Conservation (phyloP, 768 basidiomycete species). For the Boletus eberwhitei region DNA sequence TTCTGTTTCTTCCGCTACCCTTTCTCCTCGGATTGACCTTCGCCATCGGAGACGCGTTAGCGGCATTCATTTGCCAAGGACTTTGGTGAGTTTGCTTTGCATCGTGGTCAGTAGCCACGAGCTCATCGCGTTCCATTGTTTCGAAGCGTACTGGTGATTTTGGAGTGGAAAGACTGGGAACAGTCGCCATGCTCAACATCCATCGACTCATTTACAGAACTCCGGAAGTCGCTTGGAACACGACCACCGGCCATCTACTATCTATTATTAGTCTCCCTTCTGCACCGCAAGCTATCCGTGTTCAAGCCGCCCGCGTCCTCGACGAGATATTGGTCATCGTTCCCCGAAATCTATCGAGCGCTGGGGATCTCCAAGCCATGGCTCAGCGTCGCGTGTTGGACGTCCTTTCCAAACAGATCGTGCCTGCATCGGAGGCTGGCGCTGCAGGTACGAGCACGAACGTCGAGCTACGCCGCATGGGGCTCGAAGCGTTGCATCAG, state of each 20-base stretch:
- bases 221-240: conserved; percentile 81
- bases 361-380: conserved; percentile 59
- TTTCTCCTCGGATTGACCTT: conserved; percentile 41
- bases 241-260: conserved; percentile 77
- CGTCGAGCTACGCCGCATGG: conserved; percentile 84
- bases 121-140: neutral
- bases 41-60: conserved; percentile 73
- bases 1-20: conserved; percentile 31
- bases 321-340: conserved; percentile 81
- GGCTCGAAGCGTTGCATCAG: conserved; percentile 83
- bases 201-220: conserved; percentile 83
- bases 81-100: conserved; percentile 51
- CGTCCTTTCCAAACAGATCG: conserved; percentile 78
- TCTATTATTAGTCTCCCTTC: conserved; percentile 64
- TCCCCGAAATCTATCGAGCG: conserved; percentile 61
- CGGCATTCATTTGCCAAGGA: conserved; percentile 81
- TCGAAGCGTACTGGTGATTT: conserved; percentile 85
- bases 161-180: conserved; percentile 83
- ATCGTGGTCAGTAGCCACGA: neutral
- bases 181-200: conserved; percentile 78
- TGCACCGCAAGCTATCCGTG: conserved; percentile 74
- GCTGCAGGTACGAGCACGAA: conserved; percentile 44
- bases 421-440: conserved; percentile 39
- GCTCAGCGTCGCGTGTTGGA: conserved; percentile 84
- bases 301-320: conserved; percentile 85